These are phyloP conservation scores for Alternaria sp. DNA, from an alignment of 2,329 filamentous ascomycete genomes.

Conservation along the genomic window DNA sequence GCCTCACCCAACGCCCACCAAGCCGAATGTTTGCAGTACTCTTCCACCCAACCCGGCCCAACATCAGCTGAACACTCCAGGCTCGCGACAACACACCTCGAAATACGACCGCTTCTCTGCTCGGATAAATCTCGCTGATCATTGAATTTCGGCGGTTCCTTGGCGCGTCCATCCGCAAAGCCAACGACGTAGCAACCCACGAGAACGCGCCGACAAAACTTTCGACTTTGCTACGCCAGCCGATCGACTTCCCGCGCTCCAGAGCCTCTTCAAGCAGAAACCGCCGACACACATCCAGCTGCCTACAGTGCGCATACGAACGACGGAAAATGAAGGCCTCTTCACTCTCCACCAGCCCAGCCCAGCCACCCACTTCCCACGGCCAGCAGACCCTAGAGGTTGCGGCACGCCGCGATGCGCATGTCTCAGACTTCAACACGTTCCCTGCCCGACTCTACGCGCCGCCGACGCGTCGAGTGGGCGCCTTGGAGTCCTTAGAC, in stretches of 20 bases:
- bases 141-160: not conserved
- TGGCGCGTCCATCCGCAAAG: not conserved
- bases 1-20: not conserved
- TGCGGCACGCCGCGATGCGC: not conserved
- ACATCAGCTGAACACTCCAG: not conserved
- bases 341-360: not conserved
- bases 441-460: not conserved
- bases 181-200: not conserved
- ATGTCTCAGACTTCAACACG: not conserved
- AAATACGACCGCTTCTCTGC: not conserved
- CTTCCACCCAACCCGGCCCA: not conserved
- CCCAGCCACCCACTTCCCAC: not conserved
- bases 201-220: not conserved
- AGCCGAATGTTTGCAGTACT: not conserved
- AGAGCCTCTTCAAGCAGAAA: not conserved
- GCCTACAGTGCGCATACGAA: not conserved
- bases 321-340: not conserved
- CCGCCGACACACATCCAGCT: not conserved
- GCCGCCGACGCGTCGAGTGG: not conserved
- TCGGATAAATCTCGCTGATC: not conserved
- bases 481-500: not conserved
- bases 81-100: not conserved
- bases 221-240: not conserved
- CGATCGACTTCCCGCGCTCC: not conserved
- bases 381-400: not conserved